Base-by-base conservation (phyloP, 192 early-diverging fungal genomes). In the Coemansia sp. region DNA sequence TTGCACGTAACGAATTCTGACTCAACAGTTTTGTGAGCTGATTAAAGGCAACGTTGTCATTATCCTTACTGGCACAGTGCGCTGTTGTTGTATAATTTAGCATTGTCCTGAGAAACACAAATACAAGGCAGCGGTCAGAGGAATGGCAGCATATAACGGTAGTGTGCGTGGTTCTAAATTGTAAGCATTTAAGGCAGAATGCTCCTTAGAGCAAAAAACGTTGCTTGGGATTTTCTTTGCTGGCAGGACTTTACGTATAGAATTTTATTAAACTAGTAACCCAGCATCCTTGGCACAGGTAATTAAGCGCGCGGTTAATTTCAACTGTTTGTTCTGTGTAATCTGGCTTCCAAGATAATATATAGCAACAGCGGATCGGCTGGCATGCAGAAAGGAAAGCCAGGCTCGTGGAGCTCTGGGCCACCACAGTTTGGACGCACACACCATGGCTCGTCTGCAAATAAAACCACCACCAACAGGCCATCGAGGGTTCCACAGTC, bases 101-200 rank as follows among this genome's bases (percentile, higher is more conserved):
- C 39, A 17, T 10, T 17, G 8, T 3, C 11, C 17, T 46, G 23
- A 10, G 17, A 29, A 27, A 8, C 59, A 2, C 24, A 50, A 61
- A 23, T 17, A 23, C 25, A 50, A 29, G 51, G 39, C 6, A 50
- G 23, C 23, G 23, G 8, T 14, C 7, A 60, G 3, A 60, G 22
- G 29, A 61, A 74, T 80, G 77, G 63, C 72, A 33, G 57, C 66
- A 57, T 67, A 61, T 51, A 61, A 67, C 66, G 68, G 71, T 65
- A 74, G 67, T 32, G 59, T 59, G 20, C 72, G 68, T 59, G 42
- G 64, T 22, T n/a, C 69, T 25, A 80, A 74, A 58, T 19, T 68
- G 74, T 76, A 76, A 29, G 30, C n/a, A 25, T 52, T 39, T 5
- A 24, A 20, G 50, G 50, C 30, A 24, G 61, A 29, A 25, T 1